Conservation (phyloP, 1,284 basidiomycete species). For the Meripilus lineatus region DNA sequence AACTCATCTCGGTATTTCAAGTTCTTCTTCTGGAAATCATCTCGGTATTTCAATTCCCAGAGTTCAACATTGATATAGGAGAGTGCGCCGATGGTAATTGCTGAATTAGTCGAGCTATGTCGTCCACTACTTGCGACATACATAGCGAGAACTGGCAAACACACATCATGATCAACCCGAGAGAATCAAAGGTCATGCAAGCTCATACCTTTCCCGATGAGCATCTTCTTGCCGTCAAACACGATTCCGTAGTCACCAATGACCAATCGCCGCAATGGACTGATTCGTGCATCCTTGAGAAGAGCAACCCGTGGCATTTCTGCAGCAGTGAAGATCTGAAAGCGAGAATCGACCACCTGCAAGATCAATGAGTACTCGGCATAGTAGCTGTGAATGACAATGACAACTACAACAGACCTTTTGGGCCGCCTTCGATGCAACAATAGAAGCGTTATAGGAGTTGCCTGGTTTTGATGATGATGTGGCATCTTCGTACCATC, state of each 20-base stretch:
- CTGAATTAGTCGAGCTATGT: constrained; percentile 4
- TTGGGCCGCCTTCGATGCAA: not conserved
- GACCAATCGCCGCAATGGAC: not conserved
- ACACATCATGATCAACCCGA: too few relatives aligned
- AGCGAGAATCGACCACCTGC: not conserved
- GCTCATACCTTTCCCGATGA: constrained; percentile 2
- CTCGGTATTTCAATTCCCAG: too few relatives aligned
- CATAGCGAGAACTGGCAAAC: too few relatives aligned
- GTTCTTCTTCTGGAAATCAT: too few relatives aligned
- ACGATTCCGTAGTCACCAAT: constrained; percentile 3
- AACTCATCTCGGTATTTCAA: not conserved
- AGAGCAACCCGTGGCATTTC: not conserved
- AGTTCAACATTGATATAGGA: constrained; percentile 13
- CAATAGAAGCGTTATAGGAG: not conserved
- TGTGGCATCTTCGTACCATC: not conserved
- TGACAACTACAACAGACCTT: not conserved
- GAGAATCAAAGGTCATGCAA: not conserved
- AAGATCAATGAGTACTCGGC: not conserved
- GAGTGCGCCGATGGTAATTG: constrained; percentile 8
- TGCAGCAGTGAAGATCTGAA: not conserved
- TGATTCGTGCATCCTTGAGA: not conserved
- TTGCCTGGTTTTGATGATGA: too few relatives aligned
- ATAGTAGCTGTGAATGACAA: not conserved
- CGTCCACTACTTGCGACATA: too few relatives aligned
- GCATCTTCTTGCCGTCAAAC: not conserved